Evolutionary conservation across 768 basidiomycete genomes (phyloP).

Genomic region (Amanita jacksonii): DNA sequence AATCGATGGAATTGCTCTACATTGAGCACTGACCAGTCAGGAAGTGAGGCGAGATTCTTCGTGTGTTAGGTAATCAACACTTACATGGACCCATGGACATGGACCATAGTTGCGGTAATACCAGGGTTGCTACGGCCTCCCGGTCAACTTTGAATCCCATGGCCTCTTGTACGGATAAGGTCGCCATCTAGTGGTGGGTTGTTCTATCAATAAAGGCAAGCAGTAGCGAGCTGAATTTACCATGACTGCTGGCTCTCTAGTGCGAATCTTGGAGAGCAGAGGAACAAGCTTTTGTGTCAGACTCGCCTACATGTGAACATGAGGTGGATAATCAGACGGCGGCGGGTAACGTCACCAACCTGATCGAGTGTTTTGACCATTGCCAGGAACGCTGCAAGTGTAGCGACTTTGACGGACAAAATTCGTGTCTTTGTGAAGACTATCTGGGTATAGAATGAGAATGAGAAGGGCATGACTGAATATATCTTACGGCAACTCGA

Average conservation of each 20-base stretch:
- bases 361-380: slow-evolving; percentile 91
- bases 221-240: slow-evolving; percentile 28
- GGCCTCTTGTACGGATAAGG: slow-evolving; percentile 83
- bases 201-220: neutral
- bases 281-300: slow-evolving; percentile 95
- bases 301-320: slow-evolving; percentile 42
- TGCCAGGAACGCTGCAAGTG: slow-evolving; percentile 68
- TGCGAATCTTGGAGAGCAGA: slow-evolving; percentile 86
- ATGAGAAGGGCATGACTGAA: neutral
- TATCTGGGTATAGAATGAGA: slow-evolving; percentile 35
- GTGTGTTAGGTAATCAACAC: slow-evolving; percentile 18
- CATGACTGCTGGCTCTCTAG: slow-evolving; percentile 94
- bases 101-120: slow-evolving; percentile 88
- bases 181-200: slow-evolving; percentile 55
- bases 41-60: slow-evolving; percentile 1
- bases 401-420: slow-evolving; percentile 85
- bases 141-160: slow-evolving; percentile 95
- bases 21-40: slow-evolving; percentile 47
- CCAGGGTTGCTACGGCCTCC: slow-evolving; percentile 82
- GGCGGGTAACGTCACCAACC: slow-evolving; percentile 25
- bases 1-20: slow-evolving; percentile 87
- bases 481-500: slow-evolving; percentile 70
- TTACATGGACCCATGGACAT: slow-evolving; percentile 94
- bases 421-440: slow-evolving; percentile 91
- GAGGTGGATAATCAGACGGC: neutral